Percentiles rank a stretch among this genome's conserved stretches.
Conservation (phyloP, 805 yeast genomes). For the Metschnikowia henanensis region DNA sequence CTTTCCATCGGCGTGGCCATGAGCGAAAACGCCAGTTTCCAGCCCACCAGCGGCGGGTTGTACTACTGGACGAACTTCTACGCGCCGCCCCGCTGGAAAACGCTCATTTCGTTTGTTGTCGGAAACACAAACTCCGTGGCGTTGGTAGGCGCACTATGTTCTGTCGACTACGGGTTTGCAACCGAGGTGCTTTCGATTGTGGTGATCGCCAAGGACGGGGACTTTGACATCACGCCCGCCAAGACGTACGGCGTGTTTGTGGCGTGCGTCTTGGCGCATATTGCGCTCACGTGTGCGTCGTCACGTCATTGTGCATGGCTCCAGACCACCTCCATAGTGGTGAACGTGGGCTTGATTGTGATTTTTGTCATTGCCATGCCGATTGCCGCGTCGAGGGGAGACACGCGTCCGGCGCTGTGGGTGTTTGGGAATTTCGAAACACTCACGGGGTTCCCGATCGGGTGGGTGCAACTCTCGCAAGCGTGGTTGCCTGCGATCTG, state of each 20-base stretch:
- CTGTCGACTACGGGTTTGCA: slow-evolving; percentile 72
- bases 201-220: slow-evolving; percentile 51
- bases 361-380: slow-evolving; percentile 65
- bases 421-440: slow-evolving; percentile 56
- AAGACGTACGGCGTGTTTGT: slow-evolving; percentile 64
- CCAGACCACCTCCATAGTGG: slow-evolving; percentile 57
- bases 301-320: slow-evolving; percentile 56
- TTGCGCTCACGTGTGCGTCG: slow-evolving; percentile 52
- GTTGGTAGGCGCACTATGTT: slow-evolving; percentile 64
- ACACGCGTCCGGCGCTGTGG: slow-evolving; percentile 49
- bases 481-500: slow-evolving; percentile 68
- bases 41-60: slow-evolving; percentile 76
- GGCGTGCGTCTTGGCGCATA: slow-evolving; percentile 56
- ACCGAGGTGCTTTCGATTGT: slow-evolving; percentile 59
- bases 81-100: slow-evolving; percentile 46
- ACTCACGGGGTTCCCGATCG: slow-evolving; percentile 54
- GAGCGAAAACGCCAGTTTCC: slow-evolving; percentile 65
- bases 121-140: slow-evolving; percentile 72
- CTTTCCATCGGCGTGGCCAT: slow-evolving; percentile 58
- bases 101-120: slow-evolving; percentile 39
- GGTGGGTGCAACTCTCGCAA: slow-evolving; percentile 48
- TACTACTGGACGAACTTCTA: slow-evolving; percentile 66
- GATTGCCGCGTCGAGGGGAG: slow-evolving; percentile 46
- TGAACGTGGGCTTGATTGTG: slow-evolving; percentile 53
- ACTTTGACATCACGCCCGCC: slow-evolving; percentile 51